Conservation (phyloP, 1,139 yeast species). For the Chernovozyma sophiae-reginae region DNA sequence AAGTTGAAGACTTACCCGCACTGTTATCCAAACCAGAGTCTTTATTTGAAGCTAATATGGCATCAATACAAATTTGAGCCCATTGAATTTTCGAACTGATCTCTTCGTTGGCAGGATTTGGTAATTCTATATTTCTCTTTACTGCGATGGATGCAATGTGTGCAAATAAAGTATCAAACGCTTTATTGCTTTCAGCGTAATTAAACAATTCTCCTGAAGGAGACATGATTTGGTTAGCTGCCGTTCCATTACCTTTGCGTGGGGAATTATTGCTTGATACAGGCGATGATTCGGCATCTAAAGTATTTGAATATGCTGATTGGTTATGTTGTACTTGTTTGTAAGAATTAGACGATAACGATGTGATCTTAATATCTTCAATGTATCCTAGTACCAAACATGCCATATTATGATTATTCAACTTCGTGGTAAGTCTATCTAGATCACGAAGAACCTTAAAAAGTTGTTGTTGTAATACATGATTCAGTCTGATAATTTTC, state of each 20-base stretch:
- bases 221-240: background rate
- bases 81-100: constrained; percentile 39
- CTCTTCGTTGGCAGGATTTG: constrained; percentile 34
- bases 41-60: constrained; percentile 17
- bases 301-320: background rate
- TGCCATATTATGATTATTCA: constrained; percentile 41
- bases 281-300: background rate
- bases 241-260: background rate
- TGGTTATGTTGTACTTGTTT: background rate
- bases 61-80: constrained; percentile 53
- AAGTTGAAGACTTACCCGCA: background rate
- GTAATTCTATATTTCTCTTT: constrained; percentile 45
- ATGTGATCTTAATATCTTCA: constrained; percentile 36
- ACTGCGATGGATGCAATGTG: constrained; percentile 54
- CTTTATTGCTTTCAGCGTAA: constrained; percentile 3
- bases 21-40: background rate
- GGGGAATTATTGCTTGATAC: background rate
- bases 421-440: constrained; percentile 22
- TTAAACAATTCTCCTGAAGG: background rate
- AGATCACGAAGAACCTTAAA: constrained; percentile 26
- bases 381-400: constrained; percentile 45
- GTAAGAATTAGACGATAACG: constrained; percentile 5
- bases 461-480: constrained; percentile 30
- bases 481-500: constrained; percentile 33
- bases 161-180: constrained; percentile 47